These are phyloP conservation scores for Alternaria alternata DNA, from an alignment of 2,329 filamentous ascomycete genomes.

Conservation along the genomic window DNA sequence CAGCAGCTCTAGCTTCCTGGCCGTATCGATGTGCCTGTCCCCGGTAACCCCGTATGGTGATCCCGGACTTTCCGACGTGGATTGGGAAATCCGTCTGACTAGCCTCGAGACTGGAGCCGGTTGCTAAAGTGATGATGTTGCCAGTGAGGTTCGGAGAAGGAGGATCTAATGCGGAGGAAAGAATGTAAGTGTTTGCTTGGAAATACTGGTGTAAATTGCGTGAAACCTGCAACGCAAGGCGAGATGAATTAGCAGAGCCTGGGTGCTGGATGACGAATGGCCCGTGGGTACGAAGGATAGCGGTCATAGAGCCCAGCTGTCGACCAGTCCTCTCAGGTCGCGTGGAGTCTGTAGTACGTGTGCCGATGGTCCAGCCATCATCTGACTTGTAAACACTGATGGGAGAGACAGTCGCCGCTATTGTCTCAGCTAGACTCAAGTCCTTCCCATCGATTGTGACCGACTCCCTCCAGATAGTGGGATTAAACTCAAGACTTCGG, in stretches of 20 bases:
- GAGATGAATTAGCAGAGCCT: slow-evolving; percentile 36
- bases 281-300: slow-evolving; percentile 60
- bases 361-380: slow-evolving; percentile 14
- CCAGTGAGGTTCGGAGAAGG: slow-evolving; percentile 35
- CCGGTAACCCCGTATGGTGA: slow-evolving; percentile 32
- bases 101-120: slow-evolving; percentile 37
- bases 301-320: slow-evolving; percentile 63
- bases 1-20: slow-evolving; percentile 55
- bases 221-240: slow-evolving; percentile 62
- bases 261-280: slow-evolving; percentile 54
- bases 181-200: slow-evolving; percentile 59
- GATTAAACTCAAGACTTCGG: slow-evolving; percentile 39
- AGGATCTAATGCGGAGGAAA: slow-evolving; percentile 8
- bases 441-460: slow-evolving; percentile 36
- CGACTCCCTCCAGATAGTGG: slow-evolving; percentile 18
- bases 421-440: slow-evolving; percentile 14
- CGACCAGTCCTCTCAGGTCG: slow-evolving; percentile 50
- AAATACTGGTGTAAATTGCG: slow-evolving; percentile 68
- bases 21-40: slow-evolving; percentile 36
- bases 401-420: background rate
- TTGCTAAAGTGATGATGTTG: slow-evolving; percentile 57
- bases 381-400: slow-evolving; percentile 5
- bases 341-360: background rate
- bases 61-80: slow-evolving; percentile 22
- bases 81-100: slow-evolving; percentile 42